phyloP scores from a whole-genome alignment of 2,329 filamentous ascomycete genomes.

The Shiraia bambusicola region DNA sequence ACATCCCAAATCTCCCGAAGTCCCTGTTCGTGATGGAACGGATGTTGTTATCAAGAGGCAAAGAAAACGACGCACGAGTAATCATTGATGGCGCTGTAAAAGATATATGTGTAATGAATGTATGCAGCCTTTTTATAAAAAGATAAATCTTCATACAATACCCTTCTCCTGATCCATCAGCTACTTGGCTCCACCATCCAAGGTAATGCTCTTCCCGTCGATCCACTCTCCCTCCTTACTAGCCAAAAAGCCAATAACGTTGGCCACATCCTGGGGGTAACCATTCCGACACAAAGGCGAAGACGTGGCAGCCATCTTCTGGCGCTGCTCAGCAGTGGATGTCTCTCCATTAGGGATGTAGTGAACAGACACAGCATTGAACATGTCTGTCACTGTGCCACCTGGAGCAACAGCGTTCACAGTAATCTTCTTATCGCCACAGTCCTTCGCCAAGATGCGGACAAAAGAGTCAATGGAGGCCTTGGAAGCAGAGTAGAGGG shows the following conservation, averaged over 20 bases:
- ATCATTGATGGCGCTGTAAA: too few species aligned
- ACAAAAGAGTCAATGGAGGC: constrained; percentile 69
- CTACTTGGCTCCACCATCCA: constrained; percentile 12
- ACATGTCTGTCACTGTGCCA: constrained; percentile 74
- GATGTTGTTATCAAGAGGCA: too few species aligned
- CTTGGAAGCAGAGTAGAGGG: constrained; percentile 68
- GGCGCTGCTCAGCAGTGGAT: constrained; percentile 4
- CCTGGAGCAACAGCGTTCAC: constrained; percentile 71
- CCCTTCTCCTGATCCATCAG: too few species aligned
- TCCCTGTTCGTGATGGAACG: too few species aligned
- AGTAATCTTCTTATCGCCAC: constrained; percentile 64
- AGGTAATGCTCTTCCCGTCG: constrained; percentile 24
- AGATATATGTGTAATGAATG: too few species aligned
- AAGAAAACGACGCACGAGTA: too few species aligned
- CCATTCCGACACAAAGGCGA: constrained; percentile 50
- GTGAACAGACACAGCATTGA: constrained; percentile 60
- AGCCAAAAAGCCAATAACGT: constrained; percentile 37
- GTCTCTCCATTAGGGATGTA: constrained; percentile 46
- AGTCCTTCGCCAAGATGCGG: constrained; percentile 68
- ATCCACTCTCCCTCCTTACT: constrained; percentile 39
- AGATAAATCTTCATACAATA: too few species aligned
- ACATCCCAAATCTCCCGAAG: too few species aligned
- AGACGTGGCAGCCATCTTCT: constrained; percentile 46
- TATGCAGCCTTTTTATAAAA: too few species aligned
- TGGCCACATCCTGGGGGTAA: constrained; percentile 43